Evolutionary conservation across 2,329 filamentous ascomycete species (phyloP).

Genomic region (Claviceps maximensis): DNA sequence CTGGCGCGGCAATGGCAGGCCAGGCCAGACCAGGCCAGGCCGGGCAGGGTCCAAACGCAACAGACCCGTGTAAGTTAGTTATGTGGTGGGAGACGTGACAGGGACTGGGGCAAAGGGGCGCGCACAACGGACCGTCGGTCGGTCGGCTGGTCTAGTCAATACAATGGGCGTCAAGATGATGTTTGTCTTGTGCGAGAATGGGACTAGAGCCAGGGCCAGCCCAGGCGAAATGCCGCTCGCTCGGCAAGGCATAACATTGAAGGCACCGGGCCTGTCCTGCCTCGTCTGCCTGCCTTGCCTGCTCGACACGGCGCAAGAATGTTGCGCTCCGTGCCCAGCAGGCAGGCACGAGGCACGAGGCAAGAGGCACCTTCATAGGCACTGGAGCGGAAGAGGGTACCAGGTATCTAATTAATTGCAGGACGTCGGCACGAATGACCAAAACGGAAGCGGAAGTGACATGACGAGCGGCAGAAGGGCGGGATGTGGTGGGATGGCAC

Average conservation of each 20-base stretch:
- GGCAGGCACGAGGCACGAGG: too few relatives aligned
- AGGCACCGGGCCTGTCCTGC: too few relatives aligned
- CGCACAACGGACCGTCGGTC: too few relatives aligned
- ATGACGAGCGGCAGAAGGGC: neutral
- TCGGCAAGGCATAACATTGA: neutral
- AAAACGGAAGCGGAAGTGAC: neutral
- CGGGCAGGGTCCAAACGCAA: neutral
- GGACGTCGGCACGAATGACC: neutral
- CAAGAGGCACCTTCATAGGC: too few relatives aligned
- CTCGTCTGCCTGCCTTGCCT: neutral
- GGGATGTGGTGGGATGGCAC: neutral
- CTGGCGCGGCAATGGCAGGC: neutral
- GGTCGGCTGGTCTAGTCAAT: too few relatives aligned
- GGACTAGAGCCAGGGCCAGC: neutral
- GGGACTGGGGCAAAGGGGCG: neutral
- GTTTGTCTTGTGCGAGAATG: neutral
- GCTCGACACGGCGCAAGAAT: neutral
- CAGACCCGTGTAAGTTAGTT: neutral
- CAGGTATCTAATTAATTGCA: neutral
- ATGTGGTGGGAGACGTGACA: too few relatives aligned
- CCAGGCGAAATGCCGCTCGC: neutral
- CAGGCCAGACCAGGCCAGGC: too few relatives aligned
- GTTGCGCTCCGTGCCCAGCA: neutral
- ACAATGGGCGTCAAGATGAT: neutral
- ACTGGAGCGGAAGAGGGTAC: too few relatives aligned